These are phyloP conservation scores for Chalciporus piperatoides DNA, from an alignment of 1,284 basidiomycete species.

Conservation along the genomic window DNA sequence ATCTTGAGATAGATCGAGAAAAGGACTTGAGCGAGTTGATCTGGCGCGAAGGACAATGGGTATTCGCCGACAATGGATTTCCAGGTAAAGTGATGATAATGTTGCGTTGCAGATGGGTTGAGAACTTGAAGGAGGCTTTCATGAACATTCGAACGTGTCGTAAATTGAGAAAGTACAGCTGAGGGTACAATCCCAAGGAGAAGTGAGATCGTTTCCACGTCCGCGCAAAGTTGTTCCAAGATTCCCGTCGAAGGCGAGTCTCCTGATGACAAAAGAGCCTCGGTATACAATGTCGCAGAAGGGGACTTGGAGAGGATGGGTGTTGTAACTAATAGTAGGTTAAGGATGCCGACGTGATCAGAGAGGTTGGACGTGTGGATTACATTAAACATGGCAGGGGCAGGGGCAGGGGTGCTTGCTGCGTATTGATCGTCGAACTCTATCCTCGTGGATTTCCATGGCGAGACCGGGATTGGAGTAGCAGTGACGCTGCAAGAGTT, in stretches of 20 bases:
- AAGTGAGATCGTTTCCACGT: constrained; percentile 39
- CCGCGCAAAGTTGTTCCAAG: constrained; percentile 35
- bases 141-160: constrained; percentile 41
- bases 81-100: constrained; percentile 44
- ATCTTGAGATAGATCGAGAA: constrained; percentile 46
- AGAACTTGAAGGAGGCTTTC: constrained; percentile 33
- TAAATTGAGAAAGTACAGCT: constrained; percentile 41
- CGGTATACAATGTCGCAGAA: constrained; percentile 40
- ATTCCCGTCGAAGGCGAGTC: constrained; percentile 31
- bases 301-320: constrained; percentile 36
- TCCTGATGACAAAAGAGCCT: constrained; percentile 35
- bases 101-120: constrained; percentile 27
- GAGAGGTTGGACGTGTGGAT: constrained; percentile 55
- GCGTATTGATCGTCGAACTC: constrained; percentile 38
- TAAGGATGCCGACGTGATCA: constrained; percentile 50
- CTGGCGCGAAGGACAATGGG: constrained; percentile 27
- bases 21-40: constrained; percentile 40
- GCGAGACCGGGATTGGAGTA: constrained; percentile 32
- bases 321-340: constrained; percentile 40
- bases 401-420: constrained; percentile 13
- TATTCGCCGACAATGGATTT: constrained; percentile 27
- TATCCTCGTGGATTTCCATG: constrained; percentile 37
- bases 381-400: constrained; percentile 45
- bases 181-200: constrained; percentile 42
- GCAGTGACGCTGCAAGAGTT: constrained; percentile 16